These are phyloP conservation scores for Fusarium bactridioides DNA, from an alignment of 2,329 filamentous ascomycete genomes.

Conservation along the genomic window DNA sequence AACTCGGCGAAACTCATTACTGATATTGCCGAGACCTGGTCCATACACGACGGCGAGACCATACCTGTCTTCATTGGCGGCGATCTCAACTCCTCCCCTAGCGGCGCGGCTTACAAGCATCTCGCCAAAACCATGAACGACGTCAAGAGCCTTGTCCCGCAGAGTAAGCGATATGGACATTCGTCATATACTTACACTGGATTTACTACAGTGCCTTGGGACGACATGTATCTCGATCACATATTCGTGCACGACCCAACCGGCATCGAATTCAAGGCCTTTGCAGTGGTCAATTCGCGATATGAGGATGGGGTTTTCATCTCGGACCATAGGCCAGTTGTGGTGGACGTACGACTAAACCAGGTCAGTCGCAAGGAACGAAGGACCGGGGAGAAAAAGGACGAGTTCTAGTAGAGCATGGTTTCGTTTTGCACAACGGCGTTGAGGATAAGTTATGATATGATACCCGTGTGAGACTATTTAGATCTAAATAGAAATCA, in stretches of 20 bases:
- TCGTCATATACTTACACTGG: constrained; percentile 43
- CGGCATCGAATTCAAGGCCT: constrained; percentile 36
- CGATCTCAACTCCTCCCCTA: constrained; percentile 44
- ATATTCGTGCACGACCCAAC: constrained; percentile 43
- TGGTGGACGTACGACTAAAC: constrained; percentile 37
- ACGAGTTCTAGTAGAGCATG: neutral
- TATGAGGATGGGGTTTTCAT: constrained; percentile 44
- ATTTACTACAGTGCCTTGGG: constrained; percentile 31
- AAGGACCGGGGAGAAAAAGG: neutral
- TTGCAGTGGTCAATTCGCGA: constrained; percentile 38
- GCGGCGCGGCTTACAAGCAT: constrained; percentile 39
- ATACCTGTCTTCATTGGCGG: constrained; percentile 45
- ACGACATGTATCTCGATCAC: constrained; percentile 42
- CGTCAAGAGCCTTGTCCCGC: constrained; percentile 35
- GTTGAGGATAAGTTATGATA: constrained; percentile 4
- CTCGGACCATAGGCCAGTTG: constrained; percentile 46
- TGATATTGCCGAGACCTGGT: constrained; percentile 42
- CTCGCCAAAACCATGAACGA: constrained; percentile 41
- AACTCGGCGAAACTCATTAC: constrained; percentile 52
- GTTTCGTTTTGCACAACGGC: neutral
- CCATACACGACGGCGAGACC: constrained; percentile 8
- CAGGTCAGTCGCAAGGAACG: constrained; percentile 18
- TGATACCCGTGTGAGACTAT: constrained; percentile 22
- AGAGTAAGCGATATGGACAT: constrained; percentile 36
- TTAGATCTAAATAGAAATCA: neutral